phyloP scores from a whole-genome alignment of 208 protist genomes.

The Trypanosoma mega region DNA sequence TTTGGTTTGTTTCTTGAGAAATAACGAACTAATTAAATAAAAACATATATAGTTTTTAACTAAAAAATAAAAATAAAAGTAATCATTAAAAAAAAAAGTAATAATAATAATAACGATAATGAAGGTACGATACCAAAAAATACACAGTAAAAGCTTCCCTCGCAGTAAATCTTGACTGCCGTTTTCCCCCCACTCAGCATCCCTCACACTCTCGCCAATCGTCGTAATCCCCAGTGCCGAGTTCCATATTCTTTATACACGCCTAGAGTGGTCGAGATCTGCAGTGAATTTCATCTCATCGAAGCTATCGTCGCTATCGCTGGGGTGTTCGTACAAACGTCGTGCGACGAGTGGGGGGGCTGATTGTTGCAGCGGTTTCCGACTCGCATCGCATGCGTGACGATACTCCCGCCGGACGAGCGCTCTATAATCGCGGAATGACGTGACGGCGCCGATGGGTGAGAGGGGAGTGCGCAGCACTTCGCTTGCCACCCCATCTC shows the following conservation, averaged over 20 bases:
- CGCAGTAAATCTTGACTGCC: too few relatives aligned
- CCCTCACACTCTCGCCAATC: too few relatives aligned
- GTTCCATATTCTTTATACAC: too few relatives aligned
- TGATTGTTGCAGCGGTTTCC: too few relatives aligned
- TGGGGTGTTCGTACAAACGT: constrained; percentile 7
- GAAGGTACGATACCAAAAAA: too few relatives aligned
- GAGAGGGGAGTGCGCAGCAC: constrained; percentile 5
- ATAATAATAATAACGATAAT: too few relatives aligned
- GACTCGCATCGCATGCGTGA: neutral
- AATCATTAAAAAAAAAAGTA: constrained; percentile 16
- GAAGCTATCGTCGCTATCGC: constrained; percentile 19
- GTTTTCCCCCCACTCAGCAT: too few relatives aligned
- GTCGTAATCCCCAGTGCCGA: too few relatives aligned
- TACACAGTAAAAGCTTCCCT: too few relatives aligned
- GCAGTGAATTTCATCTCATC: constrained; percentile 28
- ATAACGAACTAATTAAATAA: neutral
- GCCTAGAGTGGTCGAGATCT: too few relatives aligned
- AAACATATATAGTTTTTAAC: neutral
- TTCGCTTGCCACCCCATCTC: constrained; percentile 11
- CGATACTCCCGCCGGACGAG: constrained; percentile 15
- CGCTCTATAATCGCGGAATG: constrained; percentile 19
- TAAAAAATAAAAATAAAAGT: constrained; percentile 1
- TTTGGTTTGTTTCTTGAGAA: too few relatives aligned
- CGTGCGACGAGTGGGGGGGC: neutral
- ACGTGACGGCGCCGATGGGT: constrained; percentile 12